These are phyloP conservation scores for Heterococcus sp. DNA, from an alignment of 108 stramenopile species.

Conservation along the genomic window DNA sequence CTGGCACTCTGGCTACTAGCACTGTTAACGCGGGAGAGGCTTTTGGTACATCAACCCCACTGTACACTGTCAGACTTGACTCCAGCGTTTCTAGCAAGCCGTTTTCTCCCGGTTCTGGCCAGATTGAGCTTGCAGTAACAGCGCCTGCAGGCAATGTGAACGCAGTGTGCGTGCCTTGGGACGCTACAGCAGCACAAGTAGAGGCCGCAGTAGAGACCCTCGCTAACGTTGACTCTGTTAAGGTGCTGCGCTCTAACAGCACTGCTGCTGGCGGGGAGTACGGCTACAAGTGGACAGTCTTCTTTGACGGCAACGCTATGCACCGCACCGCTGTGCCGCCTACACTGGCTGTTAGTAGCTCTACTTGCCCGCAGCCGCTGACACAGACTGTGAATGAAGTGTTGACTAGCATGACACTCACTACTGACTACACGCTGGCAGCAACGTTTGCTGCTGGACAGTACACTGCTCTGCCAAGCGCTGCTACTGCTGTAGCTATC, in stretches of 20 bases:
- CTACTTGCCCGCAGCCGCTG: no score
- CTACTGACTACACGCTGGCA: background rate
- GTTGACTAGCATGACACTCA: background rate
- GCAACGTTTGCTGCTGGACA: background rate
- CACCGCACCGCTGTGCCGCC: conserved; percentile 1
- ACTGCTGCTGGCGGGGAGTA: conserved; percentile 37
- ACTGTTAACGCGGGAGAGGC: conserved; percentile 37
- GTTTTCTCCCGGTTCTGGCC: background rate
- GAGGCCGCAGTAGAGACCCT: conserved; percentile 41
- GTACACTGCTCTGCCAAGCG: background rate
- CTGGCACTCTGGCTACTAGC: background rate
- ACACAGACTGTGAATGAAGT: background rate
- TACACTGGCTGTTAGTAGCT: no score
- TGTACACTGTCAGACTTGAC: background rate
- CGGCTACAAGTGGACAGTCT: conserved; percentile 60
- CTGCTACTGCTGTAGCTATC: conserved; percentile 3
- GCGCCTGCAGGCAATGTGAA: no score
- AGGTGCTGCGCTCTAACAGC: no score
- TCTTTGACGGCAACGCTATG: conserved; percentile 68
- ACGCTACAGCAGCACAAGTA: conserved; percentile 39
- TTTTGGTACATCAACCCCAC: conserved; percentile 15
- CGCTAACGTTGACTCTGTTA: conserved; percentile 43
- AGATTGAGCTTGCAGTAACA: conserved; percentile 33
- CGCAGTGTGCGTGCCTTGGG: conserved; percentile 40
- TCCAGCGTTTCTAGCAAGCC: background rate